A percentile compares a stretch with the other conserved stretches of the same genome.
These are phyloP conservation scores for Boletus huronensis DNA, from an alignment of 768 basidiomycete genomes.

Conservation along the genomic window DNA sequence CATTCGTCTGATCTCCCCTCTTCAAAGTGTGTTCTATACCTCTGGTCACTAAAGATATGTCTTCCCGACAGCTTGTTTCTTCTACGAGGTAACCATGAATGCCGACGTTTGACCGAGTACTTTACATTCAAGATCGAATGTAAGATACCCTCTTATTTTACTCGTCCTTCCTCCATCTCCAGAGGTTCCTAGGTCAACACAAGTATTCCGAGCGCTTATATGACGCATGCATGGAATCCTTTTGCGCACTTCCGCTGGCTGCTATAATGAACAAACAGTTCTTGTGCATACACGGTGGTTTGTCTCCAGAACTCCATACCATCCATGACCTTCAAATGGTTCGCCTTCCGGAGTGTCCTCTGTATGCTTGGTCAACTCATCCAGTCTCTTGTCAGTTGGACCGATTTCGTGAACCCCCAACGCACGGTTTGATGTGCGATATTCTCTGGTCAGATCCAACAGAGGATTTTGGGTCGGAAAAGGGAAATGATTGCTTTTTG, in stretches of 20 bases:
- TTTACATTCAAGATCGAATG: constrained; percentile 60
- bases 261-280: constrained; percentile 82
- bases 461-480: constrained; percentile 70
- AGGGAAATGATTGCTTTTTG: constrained; percentile 59
- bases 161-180: constrained; percentile 2
- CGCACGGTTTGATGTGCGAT: constrained; percentile 72
- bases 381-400: constrained; percentile 45
- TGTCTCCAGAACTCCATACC: constrained; percentile 67
- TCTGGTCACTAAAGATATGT: constrained; percentile 63
- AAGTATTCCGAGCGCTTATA: constrained; percentile 76
- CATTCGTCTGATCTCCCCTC: constrained; percentile 13
- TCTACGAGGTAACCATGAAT: constrained; percentile 64
- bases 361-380: neutral
- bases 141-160: neutral
- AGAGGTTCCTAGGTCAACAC: constrained; percentile 50
- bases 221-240: constrained; percentile 70
- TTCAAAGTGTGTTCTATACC: constrained; percentile 50
- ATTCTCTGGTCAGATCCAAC: constrained; percentile 74
- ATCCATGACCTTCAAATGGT: constrained; percentile 63
- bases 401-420: constrained; percentile 71
- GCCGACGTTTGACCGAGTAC: constrained; percentile 62
- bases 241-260: constrained; percentile 68
- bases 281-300: constrained; percentile 70
- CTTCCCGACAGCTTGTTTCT: constrained; percentile 59
- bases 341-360: constrained; percentile 13